Evolutionary conservation across 306 rosid species (phyloP).

Genomic region (Cucurbita argyrosperma): DNA sequence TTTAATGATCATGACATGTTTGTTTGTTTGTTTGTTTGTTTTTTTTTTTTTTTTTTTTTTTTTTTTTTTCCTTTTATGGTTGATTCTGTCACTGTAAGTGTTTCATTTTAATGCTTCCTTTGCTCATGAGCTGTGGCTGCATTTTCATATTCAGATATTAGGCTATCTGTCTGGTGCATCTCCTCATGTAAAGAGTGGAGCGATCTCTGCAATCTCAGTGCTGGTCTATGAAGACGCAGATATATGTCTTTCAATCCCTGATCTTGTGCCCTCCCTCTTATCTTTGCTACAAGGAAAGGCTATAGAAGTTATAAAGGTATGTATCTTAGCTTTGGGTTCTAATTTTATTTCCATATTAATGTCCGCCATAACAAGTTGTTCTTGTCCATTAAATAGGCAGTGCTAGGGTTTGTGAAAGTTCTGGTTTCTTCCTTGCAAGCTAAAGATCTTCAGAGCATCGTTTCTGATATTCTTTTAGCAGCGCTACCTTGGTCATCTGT

Average conservation of each 20-base stretch:
- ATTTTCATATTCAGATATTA: constrained; percentile 44
- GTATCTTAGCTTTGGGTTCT: constrained; percentile 13
- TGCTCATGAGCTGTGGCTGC: not conserved
- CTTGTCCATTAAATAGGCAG: constrained; percentile 52
- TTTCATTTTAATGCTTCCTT: not conserved
- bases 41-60: no score
- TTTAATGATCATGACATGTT: not conserved
- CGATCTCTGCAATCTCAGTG: constrained; percentile 75
- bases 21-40: no score
- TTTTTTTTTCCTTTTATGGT: not conserved
- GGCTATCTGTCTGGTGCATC: constrained; percentile 87
- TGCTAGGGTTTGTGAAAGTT: constrained; percentile 86
- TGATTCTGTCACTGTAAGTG: not conserved
- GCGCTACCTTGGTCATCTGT: constrained; percentile 70
- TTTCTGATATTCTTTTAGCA: constrained; percentile 39
- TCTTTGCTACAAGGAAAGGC: constrained; percentile 67
- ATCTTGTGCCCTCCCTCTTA: constrained; percentile 62
- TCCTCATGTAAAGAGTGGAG: constrained; percentile 88
- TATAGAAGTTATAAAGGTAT: constrained; percentile 66
- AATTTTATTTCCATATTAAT: constrained; percentile 8
- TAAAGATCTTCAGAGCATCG: constrained; percentile 43
- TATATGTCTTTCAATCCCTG: constrained; percentile 47
- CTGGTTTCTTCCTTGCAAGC: constrained; percentile 58
- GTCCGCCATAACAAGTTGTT: constrained; percentile 14
- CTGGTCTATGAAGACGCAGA: constrained; percentile 55